phyloP scores from a whole-genome alignment of 2,329 filamentous ascomycete species.

The Fonsecaea erecta region DNA sequence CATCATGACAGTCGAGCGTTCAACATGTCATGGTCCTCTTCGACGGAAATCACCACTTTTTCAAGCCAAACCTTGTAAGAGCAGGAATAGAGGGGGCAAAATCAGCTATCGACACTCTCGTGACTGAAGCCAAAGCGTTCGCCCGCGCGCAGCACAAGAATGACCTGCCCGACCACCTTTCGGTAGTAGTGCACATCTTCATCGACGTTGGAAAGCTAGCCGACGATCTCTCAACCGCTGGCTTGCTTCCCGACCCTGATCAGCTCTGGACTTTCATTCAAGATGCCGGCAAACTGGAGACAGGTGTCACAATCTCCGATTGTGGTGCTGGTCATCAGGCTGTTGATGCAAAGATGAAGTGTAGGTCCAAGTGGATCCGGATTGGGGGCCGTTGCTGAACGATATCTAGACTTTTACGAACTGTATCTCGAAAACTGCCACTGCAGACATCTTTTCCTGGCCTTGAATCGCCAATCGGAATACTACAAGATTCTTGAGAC shows the following conservation, averaged over 20 bases:
- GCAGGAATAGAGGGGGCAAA: slow-evolving; percentile 23
- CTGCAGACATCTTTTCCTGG: slow-evolving; percentile 33
- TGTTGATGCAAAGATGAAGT: slow-evolving; percentile 26
- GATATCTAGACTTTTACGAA: slow-evolving; percentile 31
- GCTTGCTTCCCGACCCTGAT: slow-evolving; percentile 22
- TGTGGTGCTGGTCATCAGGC: slow-evolving; percentile 26
- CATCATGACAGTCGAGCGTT: slow-evolving; percentile 21
- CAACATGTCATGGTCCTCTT: slow-evolving; percentile 32
- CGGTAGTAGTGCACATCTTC: slow-evolving; percentile 31
- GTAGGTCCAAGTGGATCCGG: slow-evolving; percentile 10
- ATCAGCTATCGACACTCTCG: slow-evolving; percentile 20
- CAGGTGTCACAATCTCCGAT: slow-evolving; percentile 28
- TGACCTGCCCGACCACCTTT: slow-evolving; percentile 30
- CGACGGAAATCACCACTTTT: slow-evolving; percentile 33
- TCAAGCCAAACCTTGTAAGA: slow-evolving; percentile 23
- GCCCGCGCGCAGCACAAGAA: slow-evolving; percentile 32
- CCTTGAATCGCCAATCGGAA: slow-evolving; percentile 26
- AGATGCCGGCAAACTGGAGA: slow-evolving; percentile 21
- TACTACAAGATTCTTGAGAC: slow-evolving; percentile 31
- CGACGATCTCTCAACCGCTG: slow-evolving; percentile 25
- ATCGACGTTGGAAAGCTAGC: slow-evolving; percentile 30
- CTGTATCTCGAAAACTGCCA: slow-evolving; percentile 35
- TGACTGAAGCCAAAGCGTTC: slow-evolving; percentile 25
- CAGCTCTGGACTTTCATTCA: slow-evolving; percentile 31
- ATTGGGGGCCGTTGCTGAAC: slow-evolving; percentile 14